Conservation (phyloP, 345 rosid species). For the Camelina hispida region DNA sequence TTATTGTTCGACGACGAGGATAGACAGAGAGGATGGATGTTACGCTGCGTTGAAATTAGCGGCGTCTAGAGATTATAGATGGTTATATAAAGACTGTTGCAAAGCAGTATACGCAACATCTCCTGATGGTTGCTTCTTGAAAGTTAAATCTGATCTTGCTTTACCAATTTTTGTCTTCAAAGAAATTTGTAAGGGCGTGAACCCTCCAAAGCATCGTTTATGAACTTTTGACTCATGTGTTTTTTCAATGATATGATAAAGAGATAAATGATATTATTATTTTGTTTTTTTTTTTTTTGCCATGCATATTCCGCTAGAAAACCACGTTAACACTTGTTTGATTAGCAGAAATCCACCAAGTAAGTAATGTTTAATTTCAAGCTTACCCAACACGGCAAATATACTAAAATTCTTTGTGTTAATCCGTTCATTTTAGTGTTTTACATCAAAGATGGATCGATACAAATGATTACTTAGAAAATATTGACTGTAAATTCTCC, state of each 20-base stretch:
- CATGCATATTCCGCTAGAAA: neutral
- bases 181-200: neutral
- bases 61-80: neutral
- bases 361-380: too few relatives aligned
- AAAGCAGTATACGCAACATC: neutral
- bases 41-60: neutral
- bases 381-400: too few relatives aligned
- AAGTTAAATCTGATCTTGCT: too few relatives aligned
- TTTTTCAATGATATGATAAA: neutral
- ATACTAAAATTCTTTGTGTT: too few relatives aligned
- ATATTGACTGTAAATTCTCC: neutral
- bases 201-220: neutral
- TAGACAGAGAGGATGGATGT: neutral
- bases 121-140: neutral
- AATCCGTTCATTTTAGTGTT: too few relatives aligned
- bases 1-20: neutral
- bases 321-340: neutral
- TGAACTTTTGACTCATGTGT: neutral
- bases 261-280: neutral
- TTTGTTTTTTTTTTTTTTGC: neutral
- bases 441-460: too few relatives aligned
- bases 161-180: neutral
- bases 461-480: too few relatives aligned
- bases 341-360: neutral
- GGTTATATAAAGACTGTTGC: neutral